These are phyloP conservation scores for Musa itinerans DNA, from an alignment of 176 grass and related monocot genomes.

Conservation along the genomic window DNA sequence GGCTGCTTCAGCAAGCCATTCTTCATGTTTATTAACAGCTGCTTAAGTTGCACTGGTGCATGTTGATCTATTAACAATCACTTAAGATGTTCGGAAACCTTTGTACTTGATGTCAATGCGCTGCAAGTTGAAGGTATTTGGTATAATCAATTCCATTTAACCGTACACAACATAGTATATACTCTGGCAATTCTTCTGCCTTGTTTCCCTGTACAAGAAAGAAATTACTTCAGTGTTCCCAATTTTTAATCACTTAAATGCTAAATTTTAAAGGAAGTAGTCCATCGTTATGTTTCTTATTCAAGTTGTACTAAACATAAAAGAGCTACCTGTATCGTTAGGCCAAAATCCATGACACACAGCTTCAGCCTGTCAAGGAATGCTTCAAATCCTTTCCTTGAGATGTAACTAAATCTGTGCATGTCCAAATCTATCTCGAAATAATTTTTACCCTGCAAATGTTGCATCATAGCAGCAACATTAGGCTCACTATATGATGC, in stretches of 20 bases:
- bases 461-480: not conserved
- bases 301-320: not conserved
- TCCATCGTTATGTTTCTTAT: not conserved
- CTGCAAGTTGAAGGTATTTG: conserved; percentile 6
- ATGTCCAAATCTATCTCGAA: conserved; percentile 22
- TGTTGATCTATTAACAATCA: not conserved
- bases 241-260: no score
- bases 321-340: conserved; percentile 16
- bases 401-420: conserved; percentile 22
- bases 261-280: not conserved
- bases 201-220: conserved; percentile 14
- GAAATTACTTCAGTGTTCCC: not conserved
- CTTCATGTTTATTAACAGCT: not conserved
- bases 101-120: not conserved
- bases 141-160: conserved; percentile 17
- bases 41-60: not conserved
- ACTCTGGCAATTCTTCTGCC: conserved; percentile 13
- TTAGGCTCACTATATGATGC: no score
- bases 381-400: conserved; percentile 21
- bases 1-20: not conserved
- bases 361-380: conserved; percentile 17
- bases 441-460: conserved; percentile 14
- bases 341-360: conserved; percentile 11
- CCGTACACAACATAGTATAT: conserved; percentile 8
- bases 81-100: no score